Conservation (phyloP, 2,329 filamentous ascomycete genomes). For the Fusarium subglutinans region DNA sequence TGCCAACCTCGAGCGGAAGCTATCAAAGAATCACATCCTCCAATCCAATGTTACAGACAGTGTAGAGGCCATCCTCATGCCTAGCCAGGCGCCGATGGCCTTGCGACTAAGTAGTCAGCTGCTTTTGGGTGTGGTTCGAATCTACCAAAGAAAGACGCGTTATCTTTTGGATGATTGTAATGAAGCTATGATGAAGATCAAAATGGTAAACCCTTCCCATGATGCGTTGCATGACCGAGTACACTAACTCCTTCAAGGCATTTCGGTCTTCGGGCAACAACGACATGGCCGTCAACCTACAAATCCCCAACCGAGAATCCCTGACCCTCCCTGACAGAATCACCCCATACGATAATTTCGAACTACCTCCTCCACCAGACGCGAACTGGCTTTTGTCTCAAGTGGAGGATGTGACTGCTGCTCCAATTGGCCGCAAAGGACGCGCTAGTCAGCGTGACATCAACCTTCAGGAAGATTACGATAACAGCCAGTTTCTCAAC, state of each 20-base stretch:
- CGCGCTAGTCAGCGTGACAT: slow-evolving; percentile 71
- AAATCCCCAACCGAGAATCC: slow-evolving; percentile 83
- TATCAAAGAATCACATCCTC: slow-evolving; percentile 95
- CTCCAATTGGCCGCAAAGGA: slow-evolving; percentile 64
- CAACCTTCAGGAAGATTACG: slow-evolving; percentile 74
- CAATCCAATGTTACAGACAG: slow-evolving; percentile 95
- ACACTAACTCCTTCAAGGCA: slow-evolving; percentile 71
- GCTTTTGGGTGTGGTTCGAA: slow-evolving; percentile 92
- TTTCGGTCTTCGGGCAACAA: slow-evolving; percentile 96
- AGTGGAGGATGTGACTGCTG: slow-evolving; percentile 68
- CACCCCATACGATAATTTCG: slow-evolving; percentile 86
- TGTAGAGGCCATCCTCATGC: slow-evolving; percentile 93
- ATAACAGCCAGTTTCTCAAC: slow-evolving; percentile 83
- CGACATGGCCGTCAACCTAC: slow-evolving; percentile 86
- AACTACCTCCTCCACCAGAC: slow-evolving; percentile 84
- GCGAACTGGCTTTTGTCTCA: slow-evolving; percentile 84
- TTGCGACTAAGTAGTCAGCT: slow-evolving; percentile 93
- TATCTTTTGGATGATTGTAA: slow-evolving; percentile 98
- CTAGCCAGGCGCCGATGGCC: slow-evolving; percentile 93
- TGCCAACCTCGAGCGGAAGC: slow-evolving; percentile 96
- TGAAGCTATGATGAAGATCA: slow-evolving; percentile 96
- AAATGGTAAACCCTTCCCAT: slow-evolving; percentile 74
- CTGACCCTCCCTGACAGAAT: slow-evolving; percentile 91
- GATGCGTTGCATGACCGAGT: neutral
- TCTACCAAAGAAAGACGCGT: slow-evolving; percentile 96